Base-by-base conservation (phyloP, 2,329 filamentous ascomycete genomes). In the Ceratocystis cacaofunesta region DNA sequence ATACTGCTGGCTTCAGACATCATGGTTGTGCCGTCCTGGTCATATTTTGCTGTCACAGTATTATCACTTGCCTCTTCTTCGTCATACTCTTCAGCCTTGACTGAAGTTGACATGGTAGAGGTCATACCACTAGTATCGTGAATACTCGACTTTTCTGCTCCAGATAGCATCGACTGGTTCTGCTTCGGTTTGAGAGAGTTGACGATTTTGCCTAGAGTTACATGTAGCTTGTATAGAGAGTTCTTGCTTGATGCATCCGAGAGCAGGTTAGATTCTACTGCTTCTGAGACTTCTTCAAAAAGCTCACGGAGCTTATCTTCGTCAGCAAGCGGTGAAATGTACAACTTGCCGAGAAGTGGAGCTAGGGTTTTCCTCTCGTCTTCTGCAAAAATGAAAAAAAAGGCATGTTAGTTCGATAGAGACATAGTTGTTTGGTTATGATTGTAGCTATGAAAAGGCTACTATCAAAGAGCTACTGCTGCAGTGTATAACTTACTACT, bases 311-410 rank as follows among this genome's bases (percentile, higher is more conserved):
- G 76, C 70, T 82, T 83, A 25, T 81, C 78, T 68, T 84, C 80
- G 0, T 79, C 79, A 0, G 85, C 85, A 1, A 86, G 78, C 0
- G 89, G 82, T 1, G 87, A 85, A 61, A 97, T 81, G 72, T 92
- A 85, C 1, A 96, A 79, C 75, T 96, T 97, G 69, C 85, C 85
- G 1, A 97, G 81, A 61, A 96, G 82, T 0, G 85, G 82, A 32
- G 89, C 85, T 8, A 94, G 77, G 0, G 87, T 81, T 73, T 95
- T 96, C 76, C 89, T 90, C 75, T 96, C 92, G 69, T 96, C 91
- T 73, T 89, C 87, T 87, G 72, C 73, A 65, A 17, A 36, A 62
- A 68, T 43, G 3, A 36, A 4, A 25, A 15, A 28, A 52, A 22
- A 8, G 25, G 22, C 48, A 5, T 67, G 72, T 76, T 73, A 77